Base-by-base conservation (phyloP, 2,329 filamentous ascomycete species). In the Blumeria hordei region DNA sequence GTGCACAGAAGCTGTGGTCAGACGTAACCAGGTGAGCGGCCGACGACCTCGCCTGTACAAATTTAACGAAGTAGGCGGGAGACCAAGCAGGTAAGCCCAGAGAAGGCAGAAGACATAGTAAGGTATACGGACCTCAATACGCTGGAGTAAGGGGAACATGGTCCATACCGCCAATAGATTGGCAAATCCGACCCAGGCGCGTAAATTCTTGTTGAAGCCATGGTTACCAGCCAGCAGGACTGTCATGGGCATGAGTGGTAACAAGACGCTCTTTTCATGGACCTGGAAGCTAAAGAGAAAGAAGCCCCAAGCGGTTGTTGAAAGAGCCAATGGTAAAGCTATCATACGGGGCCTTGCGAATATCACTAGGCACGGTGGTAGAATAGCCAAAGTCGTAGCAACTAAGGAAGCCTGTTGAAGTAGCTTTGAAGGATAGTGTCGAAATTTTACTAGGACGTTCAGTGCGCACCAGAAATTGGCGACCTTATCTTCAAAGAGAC, bases 251-350 rank as follows among this genome's bases (percentile, higher is more conserved):
- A 96, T 77, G 50, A 98, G 72, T 0, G 92, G 93, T 2, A 98
- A 76, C 5, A 98, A 73, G 0, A 94, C 87, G 60, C 88, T 95
- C 74, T 98, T 98, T 70, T 98, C 92, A 64, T 98, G 92, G 0
- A 98, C 93, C 66, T 98, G 92, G 67, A 94, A 98, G 62, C 87
- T 93, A 70, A 93, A 96, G 14, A 98, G 73, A 67, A 96, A 98
- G 72, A 98, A 98, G 0, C 84, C 90, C 92, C 92, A 98, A 1
- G 88, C 85, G 0, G 85, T 88, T 1, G 84, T 76, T 1, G 88
- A 83, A 56, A 96, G 78, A 0, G 85, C 85, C 37, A 85, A 75
- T 0, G 88, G 88, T 12, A 96, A 69, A 4, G 92, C 73, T 44
- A 81, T 77, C 62, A 83, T 88, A 51, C 78, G 77, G 0, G 92